phyloP scores from a whole-genome alignment of 208 protist genomes.

The Crithidia bombi region DNA sequence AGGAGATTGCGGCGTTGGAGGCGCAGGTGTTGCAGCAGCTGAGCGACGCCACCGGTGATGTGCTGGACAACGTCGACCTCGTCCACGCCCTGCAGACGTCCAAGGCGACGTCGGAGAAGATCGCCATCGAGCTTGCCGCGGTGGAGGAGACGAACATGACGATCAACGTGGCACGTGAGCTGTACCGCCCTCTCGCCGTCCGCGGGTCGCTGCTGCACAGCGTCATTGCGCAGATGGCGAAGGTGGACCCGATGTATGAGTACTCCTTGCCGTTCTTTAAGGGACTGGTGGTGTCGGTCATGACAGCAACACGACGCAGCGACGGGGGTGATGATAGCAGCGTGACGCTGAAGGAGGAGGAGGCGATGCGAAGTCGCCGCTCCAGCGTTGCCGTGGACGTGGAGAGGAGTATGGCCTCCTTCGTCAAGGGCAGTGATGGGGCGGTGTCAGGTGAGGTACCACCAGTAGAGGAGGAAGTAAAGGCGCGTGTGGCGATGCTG shows the following conservation, averaged over 20 bases:
- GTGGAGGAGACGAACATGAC: constrained; percentile 93
- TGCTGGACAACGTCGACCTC: constrained; percentile 95
- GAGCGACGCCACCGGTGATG: constrained; percentile 91
- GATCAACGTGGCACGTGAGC: constrained; percentile 91
- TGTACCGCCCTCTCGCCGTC: constrained; percentile 91
- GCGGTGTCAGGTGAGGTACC: constrained; percentile 15
- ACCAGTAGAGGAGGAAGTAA: constrained; percentile 52
- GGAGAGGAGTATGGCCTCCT: neutral
- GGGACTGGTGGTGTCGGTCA: constrained; percentile 83
- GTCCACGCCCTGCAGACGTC: constrained; percentile 93
- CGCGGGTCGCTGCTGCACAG: constrained; percentile 96
- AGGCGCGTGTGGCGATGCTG: constrained; percentile 72
- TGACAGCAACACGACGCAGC: constrained; percentile 64
- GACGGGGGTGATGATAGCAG: neutral
- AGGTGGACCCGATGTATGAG: constrained; percentile 95
- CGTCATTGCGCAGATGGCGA: constrained; percentile 90
- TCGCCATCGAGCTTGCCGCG: constrained; percentile 87
- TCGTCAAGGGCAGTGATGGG: neutral
- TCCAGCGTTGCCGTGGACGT: constrained; percentile 1
- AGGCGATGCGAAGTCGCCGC: neutral
- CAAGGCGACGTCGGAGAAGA: constrained; percentile 91
- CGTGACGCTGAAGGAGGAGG: neutral
- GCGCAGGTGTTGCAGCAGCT: constrained; percentile 94
- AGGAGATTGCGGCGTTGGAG: constrained; percentile 93
- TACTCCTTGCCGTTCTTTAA: constrained; percentile 94